phyloP scores from a whole-genome alignment of 495 filamentous ascomycete species.

The Aspergillus steynii region DNA sequence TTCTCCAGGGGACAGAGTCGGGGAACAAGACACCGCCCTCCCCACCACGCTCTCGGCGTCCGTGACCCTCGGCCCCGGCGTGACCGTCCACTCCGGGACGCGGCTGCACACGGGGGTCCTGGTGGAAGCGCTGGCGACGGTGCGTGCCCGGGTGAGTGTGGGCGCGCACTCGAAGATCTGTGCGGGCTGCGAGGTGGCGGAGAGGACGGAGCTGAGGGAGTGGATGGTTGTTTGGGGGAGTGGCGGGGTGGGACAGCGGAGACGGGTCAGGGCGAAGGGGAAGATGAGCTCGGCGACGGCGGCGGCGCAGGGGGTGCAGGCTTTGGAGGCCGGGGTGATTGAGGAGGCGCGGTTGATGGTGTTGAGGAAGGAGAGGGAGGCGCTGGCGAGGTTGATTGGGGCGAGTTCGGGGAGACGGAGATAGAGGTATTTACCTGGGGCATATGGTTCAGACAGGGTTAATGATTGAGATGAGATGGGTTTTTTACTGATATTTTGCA shows the following conservation, averaged over 20 bases:
- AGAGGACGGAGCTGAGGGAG: slow-evolving; percentile 29
- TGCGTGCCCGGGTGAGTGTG: slow-evolving; percentile 33
- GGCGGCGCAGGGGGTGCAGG: slow-evolving; percentile 22
- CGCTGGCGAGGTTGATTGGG: slow-evolving; percentile 39
- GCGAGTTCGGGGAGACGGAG: slow-evolving; percentile 28
- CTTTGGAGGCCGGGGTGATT: slow-evolving; percentile 36
- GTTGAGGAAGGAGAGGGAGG: slow-evolving; percentile 46
- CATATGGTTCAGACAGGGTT: neutral
- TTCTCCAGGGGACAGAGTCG: slow-evolving; percentile 6
- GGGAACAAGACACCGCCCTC: neutral
- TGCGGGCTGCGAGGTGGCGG: slow-evolving; percentile 35
- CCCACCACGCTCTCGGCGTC: slow-evolving; percentile 37
- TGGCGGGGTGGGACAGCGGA: slow-evolving; percentile 35
- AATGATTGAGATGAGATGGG: neutral
- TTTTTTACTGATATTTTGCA: neutral
- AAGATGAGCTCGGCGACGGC: slow-evolving; percentile 18
- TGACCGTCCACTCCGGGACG: slow-evolving; percentile 35
- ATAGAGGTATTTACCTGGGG: slow-evolving; percentile 22
- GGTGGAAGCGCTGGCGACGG: slow-evolving; percentile 36
- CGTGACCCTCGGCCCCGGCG: slow-evolving; percentile 36
- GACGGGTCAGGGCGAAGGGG: slow-evolving; percentile 28
- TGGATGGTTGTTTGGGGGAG: slow-evolving; percentile 49
- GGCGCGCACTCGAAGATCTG: slow-evolving; percentile 46
- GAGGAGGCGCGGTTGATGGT: slow-evolving; percentile 50
- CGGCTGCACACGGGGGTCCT: slow-evolving; percentile 35